Evolutionary conservation across 768 basidiomycete species (phyloP).

Genomic region (Psilocybe cubensis): DNA sequence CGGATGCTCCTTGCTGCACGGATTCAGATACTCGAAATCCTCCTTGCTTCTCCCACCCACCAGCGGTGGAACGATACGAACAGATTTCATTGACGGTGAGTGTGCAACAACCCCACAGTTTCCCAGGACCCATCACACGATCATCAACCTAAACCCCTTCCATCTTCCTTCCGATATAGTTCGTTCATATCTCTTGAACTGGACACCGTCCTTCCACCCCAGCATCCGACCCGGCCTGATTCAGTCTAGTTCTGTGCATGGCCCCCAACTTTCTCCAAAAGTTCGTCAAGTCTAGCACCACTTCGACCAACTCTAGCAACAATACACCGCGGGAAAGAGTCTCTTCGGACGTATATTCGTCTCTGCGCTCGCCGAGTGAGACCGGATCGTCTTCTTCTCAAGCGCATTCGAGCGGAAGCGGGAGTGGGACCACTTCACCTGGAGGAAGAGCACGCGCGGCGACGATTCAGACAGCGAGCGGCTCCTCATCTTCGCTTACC

Average conservation of each 20-base stretch:
- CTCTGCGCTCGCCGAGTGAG: conserved; percentile 4
- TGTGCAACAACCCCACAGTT: too few relatives aligned
- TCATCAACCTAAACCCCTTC: background rate
- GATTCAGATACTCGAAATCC: background rate
- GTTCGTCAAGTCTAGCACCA: conserved; percentile 22
- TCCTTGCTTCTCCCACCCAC: background rate
- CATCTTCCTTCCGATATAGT: background rate
- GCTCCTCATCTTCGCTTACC: conserved; percentile 2
- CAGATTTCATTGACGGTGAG: too few relatives aligned
- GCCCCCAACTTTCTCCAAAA: conserved; percentile 28
- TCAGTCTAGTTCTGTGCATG: conserved; percentile 24
- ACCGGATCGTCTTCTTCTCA: conserved; percentile 6
- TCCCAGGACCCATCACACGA: background rate
- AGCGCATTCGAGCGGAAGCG: conserved; percentile 7
- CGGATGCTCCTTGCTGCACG: background rate
- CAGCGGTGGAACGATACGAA: too few relatives aligned
- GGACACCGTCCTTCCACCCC: background rate
- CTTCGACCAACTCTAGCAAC: conserved; percentile 1
- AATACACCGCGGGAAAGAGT: conserved; percentile 20
- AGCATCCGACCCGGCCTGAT: conserved; percentile 1
- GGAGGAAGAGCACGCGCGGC: conserved; percentile 18
- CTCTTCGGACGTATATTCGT: conserved; percentile 20
- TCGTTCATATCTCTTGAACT: background rate
- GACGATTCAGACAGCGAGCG: conserved; percentile 6
- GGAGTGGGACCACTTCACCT: too few relatives aligned